Evolutionary conservation across 2,329 filamentous ascomycete genomes (phyloP).

Genomic region (Hortaea werneckii): DNA sequence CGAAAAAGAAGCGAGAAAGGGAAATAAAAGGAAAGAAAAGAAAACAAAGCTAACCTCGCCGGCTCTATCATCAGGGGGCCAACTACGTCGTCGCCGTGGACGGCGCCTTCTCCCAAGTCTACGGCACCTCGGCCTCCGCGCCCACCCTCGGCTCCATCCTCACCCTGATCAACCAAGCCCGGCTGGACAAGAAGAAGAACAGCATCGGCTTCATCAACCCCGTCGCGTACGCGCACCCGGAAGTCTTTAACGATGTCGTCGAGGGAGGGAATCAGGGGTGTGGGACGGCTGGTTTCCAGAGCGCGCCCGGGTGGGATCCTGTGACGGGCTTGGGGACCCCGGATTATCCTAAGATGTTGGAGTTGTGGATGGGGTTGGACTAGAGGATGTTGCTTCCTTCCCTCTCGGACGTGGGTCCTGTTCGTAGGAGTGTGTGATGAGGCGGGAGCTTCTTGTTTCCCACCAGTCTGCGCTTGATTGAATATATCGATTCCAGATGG

Average conservation of each 20-base stretch:
- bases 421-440: too few species aligned
- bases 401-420: too few species aligned
- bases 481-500: too few species aligned
- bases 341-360: slow-evolving; percentile 20
- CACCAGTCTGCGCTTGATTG: too few species aligned
- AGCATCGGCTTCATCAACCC: slow-evolving; percentile 35
- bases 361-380: slow-evolving; percentile 9
- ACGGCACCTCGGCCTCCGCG: slow-evolving; percentile 42
- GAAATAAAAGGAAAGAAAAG: too few species aligned
- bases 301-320: slow-evolving; percentile 26
- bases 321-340: slow-evolving; percentile 21
- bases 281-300: slow-evolving; percentile 23
- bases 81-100: slow-evolving; percentile 32
- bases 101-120: slow-evolving; percentile 34
- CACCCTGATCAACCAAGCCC: slow-evolving; percentile 36
- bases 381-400: too few species aligned
- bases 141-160: slow-evolving; percentile 41
- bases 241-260: slow-evolving; percentile 31
- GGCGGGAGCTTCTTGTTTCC: too few species aligned
- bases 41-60: background rate
- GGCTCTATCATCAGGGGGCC: slow-evolving; percentile 16
- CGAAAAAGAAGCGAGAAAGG: background rate
- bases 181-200: slow-evolving; percentile 27
- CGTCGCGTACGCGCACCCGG: slow-evolving; percentile 34
- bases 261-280: slow-evolving; percentile 31